Evolutionary conservation across 1,284 basidiomycete genomes (phyloP), one percentile per base, ranked within the genome.

Genomic region (Austroboletus sp.): DNA sequence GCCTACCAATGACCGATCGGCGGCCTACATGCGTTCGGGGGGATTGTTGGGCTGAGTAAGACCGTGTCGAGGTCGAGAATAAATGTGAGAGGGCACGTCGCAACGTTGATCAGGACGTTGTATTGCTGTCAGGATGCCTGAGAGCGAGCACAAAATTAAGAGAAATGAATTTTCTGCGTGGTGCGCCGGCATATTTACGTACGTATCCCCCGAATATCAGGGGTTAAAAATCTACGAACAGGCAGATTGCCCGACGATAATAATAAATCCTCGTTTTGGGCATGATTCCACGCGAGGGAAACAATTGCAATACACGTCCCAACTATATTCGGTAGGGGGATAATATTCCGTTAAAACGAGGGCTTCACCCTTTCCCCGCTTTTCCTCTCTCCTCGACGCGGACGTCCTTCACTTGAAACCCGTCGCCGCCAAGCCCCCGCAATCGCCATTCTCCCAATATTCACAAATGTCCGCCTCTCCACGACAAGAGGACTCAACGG

Each of bases 341-440:
- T 74, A 79, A 74, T 65, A 61, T 61, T 74, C 77, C 74, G 78
- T 80, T 82, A 83, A 84, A 85, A 79, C 79, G 75, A 73, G 74
- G 69, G 70, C 70, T 69, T 71, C 66, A 70, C 68, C 69, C 70
- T 76, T 73, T 74, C 72, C 73, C 75, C 76, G 74, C 72, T 73
- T 74, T 71, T 72, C 70, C 73, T 66, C 70, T 70, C 70, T 51
- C 62, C 64, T 67, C 64, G 61, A 62, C 64, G 57, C 62, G 52
- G 55, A 53, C 62, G 48, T 52, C 55, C 53, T 53, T 39, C 37
- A 44, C 55, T 51, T 60, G 12, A 42, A 48, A 50, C 46, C 46
- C 40, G 50, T 49, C 50, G 42, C 33, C 42, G 37, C 37, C 63
- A 57, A 57, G 57, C 60, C 51, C 60, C 60, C 52, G 52, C 47